Conservation (phyloP, 2,329 filamentous ascomycete genomes). For the Laburnicola sp. region DNA sequence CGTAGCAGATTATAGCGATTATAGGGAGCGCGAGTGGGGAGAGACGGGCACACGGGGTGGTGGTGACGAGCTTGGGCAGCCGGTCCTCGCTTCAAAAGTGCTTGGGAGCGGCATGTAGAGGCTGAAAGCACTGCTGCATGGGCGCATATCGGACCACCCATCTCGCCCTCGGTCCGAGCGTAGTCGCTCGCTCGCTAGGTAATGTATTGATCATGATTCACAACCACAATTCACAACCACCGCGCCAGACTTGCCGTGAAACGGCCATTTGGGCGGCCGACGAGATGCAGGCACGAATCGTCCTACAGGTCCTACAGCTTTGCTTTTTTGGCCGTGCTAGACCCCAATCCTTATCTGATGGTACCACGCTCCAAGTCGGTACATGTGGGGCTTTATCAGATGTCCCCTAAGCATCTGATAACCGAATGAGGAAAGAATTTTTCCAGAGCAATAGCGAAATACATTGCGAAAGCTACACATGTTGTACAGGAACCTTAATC, state of each 20-base stretch:
- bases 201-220: too few relatives aligned
- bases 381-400: constrained; percentile 8
- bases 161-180: too few relatives aligned
- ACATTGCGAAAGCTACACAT: background rate
- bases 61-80: constrained; percentile 11
- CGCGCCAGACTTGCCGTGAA: too few relatives aligned
- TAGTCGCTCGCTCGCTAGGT: too few relatives aligned
- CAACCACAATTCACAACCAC: too few relatives aligned
- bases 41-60: constrained; percentile 15
- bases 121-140: background rate
- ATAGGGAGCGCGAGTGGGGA: constrained; percentile 11
- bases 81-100: constrained; percentile 3
- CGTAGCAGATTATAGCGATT: background rate
- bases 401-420: background rate
- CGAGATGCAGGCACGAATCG: too few relatives aligned
- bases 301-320: too few relatives aligned
- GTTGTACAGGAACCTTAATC: background rate
- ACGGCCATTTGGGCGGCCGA: too few relatives aligned
- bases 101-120: constrained; percentile 5
- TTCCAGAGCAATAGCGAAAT: too few relatives aligned
- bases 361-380: background rate
- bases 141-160: background rate
- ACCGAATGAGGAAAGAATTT: background rate
- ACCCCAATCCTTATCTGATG: background rate
- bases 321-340: too few relatives aligned